Base-by-base conservation (phyloP, 169 alveolate genomes). In the Plasmodium chabaudi region DNA sequence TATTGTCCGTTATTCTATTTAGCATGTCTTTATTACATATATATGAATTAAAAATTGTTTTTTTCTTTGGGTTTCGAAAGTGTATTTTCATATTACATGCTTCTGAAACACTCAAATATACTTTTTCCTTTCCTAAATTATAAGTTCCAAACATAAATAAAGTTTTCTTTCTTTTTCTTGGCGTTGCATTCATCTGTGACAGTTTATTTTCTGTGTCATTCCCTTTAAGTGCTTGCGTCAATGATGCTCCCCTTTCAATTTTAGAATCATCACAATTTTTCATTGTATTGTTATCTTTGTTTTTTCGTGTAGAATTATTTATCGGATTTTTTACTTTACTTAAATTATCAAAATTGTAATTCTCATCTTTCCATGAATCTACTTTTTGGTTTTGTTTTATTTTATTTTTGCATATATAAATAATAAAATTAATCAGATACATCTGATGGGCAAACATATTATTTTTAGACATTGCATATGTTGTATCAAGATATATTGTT, bases 111-210 rank as follows among this genome's bases (percentile, higher is more conserved):
- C 82, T 63, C 19, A 86, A 63, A 23, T 86, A 86, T 49, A 86
- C 53, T 72, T 72, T 72, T 53, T 86, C 92, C 57, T 86, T 86
- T 42, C 92, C 92, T 25, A 86, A 68, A 25, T 72, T 72, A 64
- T 86, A 86, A 2, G 92, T 72, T 15, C 92, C 92, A 55, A 86
- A 86, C 72, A 86, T 39, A 71, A 86, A 86, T 72, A 86, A 71
- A 9, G 88, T 72, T 53, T 69, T 86, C 10, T 72, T 79, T 12
- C 68, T 12, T 12, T 59, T 34, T 34, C 42, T 59, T 59, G 9
- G 25, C 9, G 19, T 21, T 59, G 9, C 17, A 51, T 51, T 7
- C n/a, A 2, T 59, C 0, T 21, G 25, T 10, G 34, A 5, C 9
- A 59, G 7, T 12, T 65, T 65, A 13, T 42, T 42, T 13, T 65